These are phyloP conservation scores for Citrus reticulata DNA, from an alignment of 345 rosid genomes.

Conservation along the genomic window DNA sequence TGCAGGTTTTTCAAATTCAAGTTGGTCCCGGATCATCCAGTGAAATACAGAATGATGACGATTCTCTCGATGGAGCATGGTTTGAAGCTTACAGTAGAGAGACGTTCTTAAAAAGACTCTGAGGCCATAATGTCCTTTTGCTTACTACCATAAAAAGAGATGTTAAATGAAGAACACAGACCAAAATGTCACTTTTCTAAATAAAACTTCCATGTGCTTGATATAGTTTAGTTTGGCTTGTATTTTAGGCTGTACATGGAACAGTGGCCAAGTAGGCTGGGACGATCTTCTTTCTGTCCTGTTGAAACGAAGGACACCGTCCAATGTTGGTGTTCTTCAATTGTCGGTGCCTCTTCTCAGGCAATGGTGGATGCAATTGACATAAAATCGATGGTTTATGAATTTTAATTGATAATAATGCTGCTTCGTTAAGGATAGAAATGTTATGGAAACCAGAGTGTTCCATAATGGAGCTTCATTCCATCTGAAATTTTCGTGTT, in stretches of 20 bases:
- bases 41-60: slow-evolving; percentile 93
- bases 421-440: neutral
- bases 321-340: neutral
- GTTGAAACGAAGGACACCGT: too few relatives aligned
- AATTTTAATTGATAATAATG: neutral
- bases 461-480: too few relatives aligned
- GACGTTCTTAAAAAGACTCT: slow-evolving; percentile 31
- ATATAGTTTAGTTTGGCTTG: neutral
- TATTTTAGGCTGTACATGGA: neutral
- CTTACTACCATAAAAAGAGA: neutral
- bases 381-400: neutral
- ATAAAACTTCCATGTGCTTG: neutral
- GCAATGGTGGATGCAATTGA: neutral
- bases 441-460: neutral
- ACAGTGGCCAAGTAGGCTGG: too few relatives aligned
- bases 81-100: slow-evolving; percentile 50
- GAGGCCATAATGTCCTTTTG: neutral
- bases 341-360: neutral
- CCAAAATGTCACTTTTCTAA: neutral
- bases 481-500: too few relatives aligned
- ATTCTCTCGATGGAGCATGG: slow-evolving; percentile 85
- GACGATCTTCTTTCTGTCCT: too few relatives aligned
- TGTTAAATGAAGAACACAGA: neutral
- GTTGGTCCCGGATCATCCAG: slow-evolving; percentile 72
- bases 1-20: slow-evolving; percentile 73